Evolutionary conservation across 768 basidiomycete species (phyloP).

Genomic region (Lentinula edodes): DNA sequence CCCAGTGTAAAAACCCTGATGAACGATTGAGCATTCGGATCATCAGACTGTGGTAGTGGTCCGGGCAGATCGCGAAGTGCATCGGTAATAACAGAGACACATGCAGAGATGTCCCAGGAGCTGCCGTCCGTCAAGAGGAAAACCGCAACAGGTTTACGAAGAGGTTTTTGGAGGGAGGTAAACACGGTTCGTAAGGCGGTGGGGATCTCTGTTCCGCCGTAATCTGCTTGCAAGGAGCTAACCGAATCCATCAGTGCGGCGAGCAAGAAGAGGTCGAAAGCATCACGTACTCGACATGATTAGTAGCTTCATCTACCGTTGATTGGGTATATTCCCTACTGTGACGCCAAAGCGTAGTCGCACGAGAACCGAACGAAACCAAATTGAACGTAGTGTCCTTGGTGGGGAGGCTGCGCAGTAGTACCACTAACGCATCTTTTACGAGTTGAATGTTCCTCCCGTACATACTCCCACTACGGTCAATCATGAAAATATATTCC

Average conservation of each 20-base stretch:
- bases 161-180: background rate
- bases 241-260: background rate
- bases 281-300: background rate
- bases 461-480: too few relatives aligned
- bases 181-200: constrained; percentile 1
- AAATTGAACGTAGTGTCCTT: too few relatives aligned
- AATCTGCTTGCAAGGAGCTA: background rate
- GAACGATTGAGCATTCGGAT: background rate
- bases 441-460: too few relatives aligned
- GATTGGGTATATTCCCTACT: background rate
- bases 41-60: background rate
- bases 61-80: background rate
- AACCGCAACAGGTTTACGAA: constrained; percentile 2
- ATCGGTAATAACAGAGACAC: background rate
- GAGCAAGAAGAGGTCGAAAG: background rate
- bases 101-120: constrained; percentile 3
- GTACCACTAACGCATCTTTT: too few relatives aligned
- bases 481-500: too few relatives aligned
- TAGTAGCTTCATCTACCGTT: background rate
- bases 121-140: constrained; percentile 12
- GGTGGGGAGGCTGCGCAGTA: too few relatives aligned
- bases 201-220: constrained; percentile 12
- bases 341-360: too few relatives aligned
- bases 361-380: too few relatives aligned
- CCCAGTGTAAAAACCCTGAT: constrained; percentile 12